Base-by-base conservation (phyloP, 2,329 filamentous ascomycete genomes). In the Pleomassaria siparia region DNA sequence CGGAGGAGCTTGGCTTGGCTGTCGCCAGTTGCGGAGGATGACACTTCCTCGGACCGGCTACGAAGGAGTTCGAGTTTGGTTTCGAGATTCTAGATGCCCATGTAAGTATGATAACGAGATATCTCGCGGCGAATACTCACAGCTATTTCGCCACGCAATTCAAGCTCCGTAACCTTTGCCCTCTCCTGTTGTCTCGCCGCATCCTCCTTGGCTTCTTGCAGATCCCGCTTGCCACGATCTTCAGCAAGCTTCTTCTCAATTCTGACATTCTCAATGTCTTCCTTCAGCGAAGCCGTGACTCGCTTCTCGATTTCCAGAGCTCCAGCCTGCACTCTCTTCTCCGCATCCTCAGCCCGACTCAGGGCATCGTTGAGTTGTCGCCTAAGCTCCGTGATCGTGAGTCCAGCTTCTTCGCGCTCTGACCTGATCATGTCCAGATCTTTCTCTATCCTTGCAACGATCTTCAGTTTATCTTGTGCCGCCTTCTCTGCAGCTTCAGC, bases 1-100 rank as follows among this genome's bases (percentile, higher is more conserved):
- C 94, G 85, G 35, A 97, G 77, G 32, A 97, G 78, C 69, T 96
- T 97, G 35, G 88, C 88, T 61, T 95, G 91, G 0, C 88, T 84
- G 64, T 96, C 89, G 12, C 91, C 88, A 5, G 85, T 84, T 12
- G 84, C 84, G 13, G 89, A 88, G 2, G 91, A 92, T 1, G 91
- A 91, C 0, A 85, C 89, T 70, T 99, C 94, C 72, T 99, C 94
- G 1, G 89, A 90, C 25, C 88, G 83, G 15, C 85, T 82, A 46
- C 94, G 86, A 73, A 96, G 85, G 8, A 88, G 83, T 72, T 99
- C 94, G 46, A 99, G 79, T 69, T 95, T 95, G 59, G 88, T 86
- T 73, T 99, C 95, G 54, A 96, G 79, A 13, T 86, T 81, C 69
- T 87, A 76, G 9, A 37, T 3, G n/a, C 1, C 12, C 2, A 4